Evolutionary conservation across 768 basidiomycete genomes (phyloP), one percentile per base, ranked within the genome.

Genomic region (Boletus sp.): DNA sequence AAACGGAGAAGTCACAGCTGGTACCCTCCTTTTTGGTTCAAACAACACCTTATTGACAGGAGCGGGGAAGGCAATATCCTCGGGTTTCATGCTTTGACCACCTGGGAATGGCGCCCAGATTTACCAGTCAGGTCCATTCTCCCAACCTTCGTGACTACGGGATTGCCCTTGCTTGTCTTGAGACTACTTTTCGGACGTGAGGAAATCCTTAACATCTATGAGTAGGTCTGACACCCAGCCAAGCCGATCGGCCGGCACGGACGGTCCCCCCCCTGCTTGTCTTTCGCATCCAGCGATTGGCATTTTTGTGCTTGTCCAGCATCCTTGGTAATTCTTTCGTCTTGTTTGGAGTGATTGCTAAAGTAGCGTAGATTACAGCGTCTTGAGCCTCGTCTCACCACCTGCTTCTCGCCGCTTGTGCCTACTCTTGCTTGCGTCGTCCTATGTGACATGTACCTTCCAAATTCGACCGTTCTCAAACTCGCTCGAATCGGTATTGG

Each of bases 401-500:
- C 64, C 64, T 11, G 51, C 46, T 29, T 13, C 50, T 48, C 62
- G 64, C 21, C 64, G 55, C 17, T 37, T 67, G 35, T 59, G 57
- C 37, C 47, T 66, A 14, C 51, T 72, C 17, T 60, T 75, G 14
- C 55, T 76, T 15, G 70, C 66, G 0, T 74, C 74, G 10, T 75
- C 74, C 23, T 64, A 75, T 40, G 69, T 74, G 43, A 63, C 66
- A 32, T 63, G 65, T 38, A 74, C 73, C 4, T 73, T 74, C 44
- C 75, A 76, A 47, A 53, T 74, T 41, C 65, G 75, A 37, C 73
- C 74, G 1, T 76, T 76, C 54, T 74, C 74, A 19, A 76, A 74
- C 44, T 68, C 73, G 4, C 53, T 73, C 3, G 75, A 76, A 56
- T 63, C 72, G 2, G 49, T 69, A 3, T 41, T 71, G 17, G 45